Percentiles rank a stretch among this genome's conserved stretches.
Evolutionary conservation across 768 basidiomycete genomes (phyloP).

Genomic region (Lentinula raphanica): DNA sequence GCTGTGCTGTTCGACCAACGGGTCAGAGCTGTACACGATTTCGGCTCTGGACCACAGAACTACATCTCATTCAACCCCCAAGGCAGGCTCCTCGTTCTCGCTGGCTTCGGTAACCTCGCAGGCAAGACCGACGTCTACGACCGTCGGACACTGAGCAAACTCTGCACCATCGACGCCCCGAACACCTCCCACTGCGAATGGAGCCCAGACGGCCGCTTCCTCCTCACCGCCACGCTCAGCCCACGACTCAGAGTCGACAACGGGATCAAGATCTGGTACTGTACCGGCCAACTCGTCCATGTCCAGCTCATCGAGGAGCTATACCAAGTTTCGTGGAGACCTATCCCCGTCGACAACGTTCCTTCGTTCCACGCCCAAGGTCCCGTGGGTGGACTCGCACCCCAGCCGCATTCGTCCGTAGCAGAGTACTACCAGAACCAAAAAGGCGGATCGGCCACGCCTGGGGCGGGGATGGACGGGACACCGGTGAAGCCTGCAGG

Average conservation of each 20-base stretch:
- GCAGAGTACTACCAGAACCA: conserved; percentile 15
- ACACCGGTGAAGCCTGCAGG: conserved; percentile 51
- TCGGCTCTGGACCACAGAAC: conserved; percentile 86
- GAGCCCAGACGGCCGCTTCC: conserved; percentile 89
- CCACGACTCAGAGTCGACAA: conserved; percentile 96
- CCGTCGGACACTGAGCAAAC: conserved; percentile 75
- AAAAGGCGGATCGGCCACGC: conserved; percentile 47
- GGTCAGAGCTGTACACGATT: conserved; percentile 83
- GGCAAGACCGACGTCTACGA: conserved; percentile 93
- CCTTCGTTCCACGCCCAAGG: conserved; percentile 55
- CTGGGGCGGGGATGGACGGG: neutral
- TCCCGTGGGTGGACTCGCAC: conserved; percentile 59
- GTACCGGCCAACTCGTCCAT: conserved; percentile 82
- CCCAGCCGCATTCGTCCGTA: conserved; percentile 57
- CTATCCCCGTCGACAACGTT: conserved; percentile 58
- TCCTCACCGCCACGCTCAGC: conserved; percentile 93
- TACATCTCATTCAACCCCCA: conserved; percentile 95
- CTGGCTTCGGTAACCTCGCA: conserved; percentile 95
- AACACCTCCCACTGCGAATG: conserved; percentile 95
- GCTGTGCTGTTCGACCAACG: conserved; percentile 88
- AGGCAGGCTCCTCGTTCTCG: conserved; percentile 79
- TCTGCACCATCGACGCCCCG: conserved; percentile 79
- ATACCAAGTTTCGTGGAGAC: conserved; percentile 85
- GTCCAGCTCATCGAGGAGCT: conserved; percentile 80
- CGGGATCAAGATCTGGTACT: conserved; percentile 95